Evolutionary conservation across 2,329 filamentous ascomycete genomes (phyloP), one percentile per base, ranked within the genome.

Genomic region (Coniochaeta sp.): DNA sequence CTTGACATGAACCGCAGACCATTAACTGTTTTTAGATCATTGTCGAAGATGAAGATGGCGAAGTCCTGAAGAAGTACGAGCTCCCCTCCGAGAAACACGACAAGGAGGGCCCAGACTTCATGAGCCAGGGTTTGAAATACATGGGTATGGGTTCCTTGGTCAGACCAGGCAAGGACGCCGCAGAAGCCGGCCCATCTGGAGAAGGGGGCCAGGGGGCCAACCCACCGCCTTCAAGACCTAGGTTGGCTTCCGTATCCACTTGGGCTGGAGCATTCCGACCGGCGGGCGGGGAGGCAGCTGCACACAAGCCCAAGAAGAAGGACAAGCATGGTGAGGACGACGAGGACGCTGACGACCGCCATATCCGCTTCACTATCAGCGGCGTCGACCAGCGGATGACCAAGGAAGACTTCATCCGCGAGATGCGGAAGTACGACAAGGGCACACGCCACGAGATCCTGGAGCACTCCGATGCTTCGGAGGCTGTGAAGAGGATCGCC

Each of bases 61-160:
- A 96, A 71, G 91, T 96, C 34, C 83, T 96, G 70, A 93, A 93
- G 76, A 87, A 90, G 60, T 93, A 92, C 69, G 87, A 93, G 64
- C 81, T 93, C 30, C 87, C 89, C 1, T 75, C 80, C 0, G 73
- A 83, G 28, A 84, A 80, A 63, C 62, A 65, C 0, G 76, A 78
- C 17, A 76, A 73, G 61, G 73, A 78, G 14, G 70, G 73, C 19
- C 71, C 66, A 19, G 74, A 73, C 50, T 62, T 74, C 19, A 68
- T 81, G 32, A 73, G 74, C 19, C 73, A 78, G 26, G 74, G 81
- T 59, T 73, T 83, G 38, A 83, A 82, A 67, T 81, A 81, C 61
- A 79, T 84, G 69, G 81, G 82, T 57, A 79, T 84, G 64, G 75
- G 79, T 28, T 74, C 75, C 9, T 69, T 78, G 14, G 69, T 72